phyloP scores from a whole-genome alignment of 176 grass and related monocot species.

The Carex kokanica region DNA sequence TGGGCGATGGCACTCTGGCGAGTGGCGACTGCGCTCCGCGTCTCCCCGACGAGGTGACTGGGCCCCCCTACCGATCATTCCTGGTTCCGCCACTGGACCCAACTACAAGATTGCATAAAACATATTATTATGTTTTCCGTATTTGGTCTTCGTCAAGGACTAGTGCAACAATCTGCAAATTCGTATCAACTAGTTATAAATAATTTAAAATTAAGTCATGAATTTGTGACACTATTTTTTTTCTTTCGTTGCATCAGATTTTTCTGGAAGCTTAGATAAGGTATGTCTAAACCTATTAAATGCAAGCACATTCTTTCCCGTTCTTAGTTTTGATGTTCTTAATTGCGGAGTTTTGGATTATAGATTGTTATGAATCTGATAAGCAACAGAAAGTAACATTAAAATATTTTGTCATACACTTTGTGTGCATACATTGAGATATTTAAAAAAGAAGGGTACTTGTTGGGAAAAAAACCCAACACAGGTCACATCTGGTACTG shows the following conservation, averaged over 20 bases:
- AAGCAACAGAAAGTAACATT: background rate
- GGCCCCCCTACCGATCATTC: too few species aligned
- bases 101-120: background rate
- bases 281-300: background rate
- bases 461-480: background rate
- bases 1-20: too few species aligned
- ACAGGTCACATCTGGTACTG: background rate
- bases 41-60: too few species aligned
- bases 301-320: background rate
- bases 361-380: background rate
- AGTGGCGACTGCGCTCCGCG: too few species aligned
- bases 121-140: background rate
- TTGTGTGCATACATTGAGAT: background rate
- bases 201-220: background rate
- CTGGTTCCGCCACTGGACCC: too few species aligned
- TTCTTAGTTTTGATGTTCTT: background rate
- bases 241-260: background rate
- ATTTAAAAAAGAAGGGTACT: background rate
- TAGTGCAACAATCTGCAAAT: background rate
- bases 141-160: background rate
- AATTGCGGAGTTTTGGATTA: background rate
- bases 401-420: background rate
- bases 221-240: background rate
- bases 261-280: conserved; percentile 7
- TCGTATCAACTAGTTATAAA: background rate